Conservation (phyloP, 139 green algal species). For the Coccomyxa sp. region DNA sequence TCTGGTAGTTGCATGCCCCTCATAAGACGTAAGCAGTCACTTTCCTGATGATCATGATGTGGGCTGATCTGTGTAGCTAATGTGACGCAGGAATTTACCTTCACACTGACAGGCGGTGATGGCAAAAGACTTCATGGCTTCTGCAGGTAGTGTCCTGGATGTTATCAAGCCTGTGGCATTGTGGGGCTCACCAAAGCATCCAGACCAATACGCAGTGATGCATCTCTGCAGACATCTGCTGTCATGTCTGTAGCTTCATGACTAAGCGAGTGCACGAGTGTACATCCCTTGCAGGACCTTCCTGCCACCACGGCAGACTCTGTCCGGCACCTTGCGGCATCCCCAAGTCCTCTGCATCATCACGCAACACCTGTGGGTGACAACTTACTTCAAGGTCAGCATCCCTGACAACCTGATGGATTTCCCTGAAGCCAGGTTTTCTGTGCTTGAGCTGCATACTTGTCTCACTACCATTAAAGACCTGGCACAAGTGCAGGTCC, state of each 20-base stretch:
- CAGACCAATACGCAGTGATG: too few species aligned
- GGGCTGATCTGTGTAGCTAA: too few species aligned
- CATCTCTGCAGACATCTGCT: too few species aligned
- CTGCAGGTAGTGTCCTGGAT: slow-evolving; percentile 25
- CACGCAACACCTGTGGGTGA: slow-evolving; percentile 47
- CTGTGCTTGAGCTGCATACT: too few species aligned
- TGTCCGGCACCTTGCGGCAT: slow-evolving; percentile 37
- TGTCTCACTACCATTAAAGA: not conserved
- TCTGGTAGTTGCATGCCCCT: too few species aligned
- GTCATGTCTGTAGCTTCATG: too few species aligned
- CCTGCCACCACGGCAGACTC: slow-evolving; percentile 34
- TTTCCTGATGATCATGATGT: too few species aligned
- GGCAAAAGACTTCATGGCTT: slow-evolving; percentile 53
- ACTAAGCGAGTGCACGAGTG: too few species aligned
- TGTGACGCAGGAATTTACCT: slow-evolving; percentile 43
- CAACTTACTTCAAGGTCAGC: slow-evolving; percentile 59
- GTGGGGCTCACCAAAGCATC: too few species aligned
- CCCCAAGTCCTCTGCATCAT: slow-evolving; percentile 67
- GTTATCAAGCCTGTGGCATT: too few species aligned
- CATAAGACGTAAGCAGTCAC: too few species aligned
- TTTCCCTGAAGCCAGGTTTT: too few species aligned
- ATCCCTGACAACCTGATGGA: not conserved
- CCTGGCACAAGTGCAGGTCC: slow-evolving; percentile 27
- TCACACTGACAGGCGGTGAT: slow-evolving; percentile 55
- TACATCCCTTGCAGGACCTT: slow-evolving; percentile 26